These are phyloP conservation scores for Groenewaldozyma tartarivorans DNA, from an alignment of 805 yeast species.

Conservation along the genomic window DNA sequence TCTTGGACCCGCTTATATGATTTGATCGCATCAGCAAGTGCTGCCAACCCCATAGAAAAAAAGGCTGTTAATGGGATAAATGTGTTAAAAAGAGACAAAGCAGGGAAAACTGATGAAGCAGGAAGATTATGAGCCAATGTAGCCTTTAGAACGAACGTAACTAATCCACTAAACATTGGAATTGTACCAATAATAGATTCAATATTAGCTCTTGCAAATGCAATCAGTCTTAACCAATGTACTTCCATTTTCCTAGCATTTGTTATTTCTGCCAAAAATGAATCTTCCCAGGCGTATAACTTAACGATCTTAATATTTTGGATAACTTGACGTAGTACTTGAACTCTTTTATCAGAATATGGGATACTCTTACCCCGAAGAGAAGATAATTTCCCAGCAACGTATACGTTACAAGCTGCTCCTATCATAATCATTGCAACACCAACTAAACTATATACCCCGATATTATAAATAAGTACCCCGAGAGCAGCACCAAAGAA, in stretches of 20 bases:
- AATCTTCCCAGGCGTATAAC: slow-evolving; percentile 78
- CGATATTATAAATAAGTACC: slow-evolving; percentile 50
- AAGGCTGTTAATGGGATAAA: slow-evolving; percentile 57
- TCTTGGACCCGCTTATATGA: slow-evolving; percentile 77
- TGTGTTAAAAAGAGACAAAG: slow-evolving; percentile 58
- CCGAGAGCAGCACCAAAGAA: slow-evolving; percentile 49
- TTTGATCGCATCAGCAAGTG: slow-evolving; percentile 78
- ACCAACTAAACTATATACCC: slow-evolving; percentile 58
- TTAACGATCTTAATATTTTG: slow-evolving; percentile 73
- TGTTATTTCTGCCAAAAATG: slow-evolving; percentile 47
- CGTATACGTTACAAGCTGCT: slow-evolving; percentile 23
- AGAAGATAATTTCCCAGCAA: slow-evolving; percentile 30
- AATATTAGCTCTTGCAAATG: slow-evolving; percentile 50
- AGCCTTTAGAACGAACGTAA: slow-evolving; percentile 39
- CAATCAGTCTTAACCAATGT: slow-evolving; percentile 48
- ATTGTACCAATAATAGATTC: slow-evolving; percentile 57
- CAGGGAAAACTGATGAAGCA: slow-evolving; percentile 61
- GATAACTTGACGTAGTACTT: slow-evolving; percentile 71
- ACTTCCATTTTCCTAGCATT: slow-evolving; percentile 51
- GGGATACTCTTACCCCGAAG: slow-evolving; percentile 48
- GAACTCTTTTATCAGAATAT: slow-evolving; percentile 55
- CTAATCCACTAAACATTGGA: slow-evolving; percentile 62
- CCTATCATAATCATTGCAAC: slow-evolving; percentile 32
- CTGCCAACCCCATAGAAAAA: slow-evolving; percentile 64
- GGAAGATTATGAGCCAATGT: slow-evolving; percentile 33